Evolutionary conservation across 495 filamentous ascomycete genomes (phyloP), one percentile per base, ranked within the genome.

Genomic region (Xylaria flabelliformis): DNA sequence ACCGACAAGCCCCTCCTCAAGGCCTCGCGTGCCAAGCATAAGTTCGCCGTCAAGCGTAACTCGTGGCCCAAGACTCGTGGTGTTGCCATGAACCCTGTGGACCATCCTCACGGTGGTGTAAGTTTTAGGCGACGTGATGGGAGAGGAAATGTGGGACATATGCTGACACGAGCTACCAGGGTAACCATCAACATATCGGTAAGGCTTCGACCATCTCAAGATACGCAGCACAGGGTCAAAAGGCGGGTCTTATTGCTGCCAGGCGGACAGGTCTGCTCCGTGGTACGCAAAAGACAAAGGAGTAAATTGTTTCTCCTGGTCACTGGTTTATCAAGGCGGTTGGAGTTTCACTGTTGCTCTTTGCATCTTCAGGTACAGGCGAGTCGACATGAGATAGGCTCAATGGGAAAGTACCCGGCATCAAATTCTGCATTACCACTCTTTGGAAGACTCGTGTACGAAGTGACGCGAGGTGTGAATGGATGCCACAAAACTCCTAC

Each of bases 131-230:
- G 51, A 53, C 19, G 61, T 53, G 50, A 42, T 5, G 32, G 10
- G 5, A 34, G 48, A 9, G 21, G 36, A 17, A n/a, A 50, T 29
- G 19, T 32, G 48, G 26, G 4, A 42, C 41, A 51, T 29, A 65
- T 71, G 71, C 84, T 86, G 76, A 86, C 81, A 78, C 64, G 32
- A 12, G 61, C 55, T 72, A 53, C 75, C 78, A 86, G 95, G 96
- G 96, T 97, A 99, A 99, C 89, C 96, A 99, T 88, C 96, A 99
- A 90, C 96, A 99, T 88, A 99, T 99, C 81, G 96, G 96, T 92
- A 98, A 98, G 89, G 97, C 96, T 73, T 98, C 97, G 50, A 99
- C 96, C 76, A 99, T 99, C 87, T 97, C 94, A 75, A 92, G 96
- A 83, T 97, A 95, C 87, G 96, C 96, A 74, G 92, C 91, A 82